Evolutionary conservation across 2,329 filamentous ascomycete species (phyloP).

Genomic region (Blastomyces silverae): DNA sequence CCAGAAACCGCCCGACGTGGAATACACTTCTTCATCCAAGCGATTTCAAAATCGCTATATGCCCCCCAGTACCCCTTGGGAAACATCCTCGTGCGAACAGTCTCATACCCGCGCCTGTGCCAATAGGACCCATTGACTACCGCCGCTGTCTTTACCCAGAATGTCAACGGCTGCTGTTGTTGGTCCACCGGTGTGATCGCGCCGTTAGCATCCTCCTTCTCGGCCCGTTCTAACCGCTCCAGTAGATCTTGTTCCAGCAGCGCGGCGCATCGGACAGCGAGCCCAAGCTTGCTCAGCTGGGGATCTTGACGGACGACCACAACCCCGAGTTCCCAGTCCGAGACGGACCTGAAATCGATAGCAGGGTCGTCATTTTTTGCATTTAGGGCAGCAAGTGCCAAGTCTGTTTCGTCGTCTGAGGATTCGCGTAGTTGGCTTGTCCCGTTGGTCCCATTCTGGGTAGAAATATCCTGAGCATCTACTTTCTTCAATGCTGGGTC

Average conservation of each 20-base stretch:
- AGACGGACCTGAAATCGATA: not conserved
- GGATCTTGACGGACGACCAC: conserved; percentile 13
- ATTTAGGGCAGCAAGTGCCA: not conserved
- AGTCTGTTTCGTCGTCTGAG: not conserved
- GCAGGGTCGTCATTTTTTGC: not conserved
- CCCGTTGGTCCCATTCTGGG: not conserved
- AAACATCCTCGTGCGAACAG: not conserved
- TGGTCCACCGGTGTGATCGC: not conserved
- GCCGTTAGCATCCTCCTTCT: not conserved
- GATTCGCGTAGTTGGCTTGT: not conserved
- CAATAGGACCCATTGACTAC: conserved; percentile 9
- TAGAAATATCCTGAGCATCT: not conserved
- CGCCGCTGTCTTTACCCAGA: conserved; percentile 4
- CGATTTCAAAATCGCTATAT: not conserved
- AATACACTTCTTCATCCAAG: conserved; percentile 6
- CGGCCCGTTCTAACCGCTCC: conserved; percentile 3
- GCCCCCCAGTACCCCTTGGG: conserved; percentile 10
- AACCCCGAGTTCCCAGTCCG: conserved; percentile 9
- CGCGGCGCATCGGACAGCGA: conserved; percentile 7
- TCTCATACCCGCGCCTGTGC: conserved; percentile 8
- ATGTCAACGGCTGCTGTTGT: conserved; percentile 7
- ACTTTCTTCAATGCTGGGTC: not conserved
- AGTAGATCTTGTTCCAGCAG: conserved; percentile 11
- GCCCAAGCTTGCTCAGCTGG: not conserved
- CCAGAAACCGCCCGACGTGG: not conserved